phyloP scores from a whole-genome alignment of 2,329 filamentous ascomycete species.

The Aspergillus sp. region DNA sequence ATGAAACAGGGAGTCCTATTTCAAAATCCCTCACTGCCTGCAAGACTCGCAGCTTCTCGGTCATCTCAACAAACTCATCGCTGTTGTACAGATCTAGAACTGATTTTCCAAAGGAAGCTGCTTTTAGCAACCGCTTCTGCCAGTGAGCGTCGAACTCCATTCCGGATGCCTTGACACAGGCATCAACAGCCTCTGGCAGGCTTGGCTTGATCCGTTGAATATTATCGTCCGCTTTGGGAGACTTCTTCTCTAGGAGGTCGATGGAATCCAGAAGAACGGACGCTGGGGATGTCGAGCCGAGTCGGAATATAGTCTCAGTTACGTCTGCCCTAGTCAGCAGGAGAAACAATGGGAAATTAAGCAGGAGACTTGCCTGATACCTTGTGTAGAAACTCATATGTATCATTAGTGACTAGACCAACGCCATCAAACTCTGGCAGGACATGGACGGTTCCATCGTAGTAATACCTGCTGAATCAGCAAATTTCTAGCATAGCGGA shows the following conservation, averaged over 20 bases:
- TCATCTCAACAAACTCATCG: constrained; percentile 98
- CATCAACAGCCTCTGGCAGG: constrained; percentile 89
- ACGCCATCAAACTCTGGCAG: constrained; percentile 89
- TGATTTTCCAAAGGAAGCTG: constrained; percentile 95
- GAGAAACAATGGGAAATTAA: background rate
- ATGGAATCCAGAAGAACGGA: constrained; percentile 93
- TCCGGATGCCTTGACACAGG: constrained; percentile 88
- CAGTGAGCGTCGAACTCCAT: constrained; percentile 87
- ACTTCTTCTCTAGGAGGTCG: constrained; percentile 86
- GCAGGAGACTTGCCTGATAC: constrained; percentile 60
- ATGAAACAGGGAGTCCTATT: constrained; percentile 84
- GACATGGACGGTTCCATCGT: constrained; percentile 87
- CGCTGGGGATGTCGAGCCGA: constrained; percentile 83
- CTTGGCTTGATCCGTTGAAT: constrained; percentile 89
- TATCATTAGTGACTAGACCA: constrained; percentile 82
- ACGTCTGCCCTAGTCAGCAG: constrained; percentile 51
- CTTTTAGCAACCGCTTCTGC: constrained; percentile 95
- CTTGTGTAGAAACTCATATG: constrained; percentile 96
- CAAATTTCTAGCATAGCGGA: background rate
- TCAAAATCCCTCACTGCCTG: constrained; percentile 92
- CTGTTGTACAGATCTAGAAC: constrained; percentile 96
- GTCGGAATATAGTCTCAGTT: constrained; percentile 83
- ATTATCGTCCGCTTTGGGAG: constrained; percentile 95
- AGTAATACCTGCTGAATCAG: constrained; percentile 67
- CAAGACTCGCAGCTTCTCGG: constrained; percentile 85